These are phyloP conservation scores for Arabis alpina DNA, from an alignment of 345 rosid genomes.

Conservation along the genomic window DNA sequence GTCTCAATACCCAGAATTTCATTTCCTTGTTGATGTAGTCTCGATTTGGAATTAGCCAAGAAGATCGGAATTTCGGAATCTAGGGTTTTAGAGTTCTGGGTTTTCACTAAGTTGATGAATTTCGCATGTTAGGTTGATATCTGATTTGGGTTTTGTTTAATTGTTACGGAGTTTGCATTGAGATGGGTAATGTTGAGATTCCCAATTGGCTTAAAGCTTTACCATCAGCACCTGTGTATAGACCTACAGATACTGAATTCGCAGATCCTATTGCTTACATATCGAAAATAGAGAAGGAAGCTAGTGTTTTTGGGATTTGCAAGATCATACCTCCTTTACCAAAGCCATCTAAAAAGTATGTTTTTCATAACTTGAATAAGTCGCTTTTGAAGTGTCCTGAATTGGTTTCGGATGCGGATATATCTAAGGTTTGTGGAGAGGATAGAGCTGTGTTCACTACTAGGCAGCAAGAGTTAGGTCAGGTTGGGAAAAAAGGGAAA, in stretches of 20 bases:
- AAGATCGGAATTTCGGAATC: constrained; percentile 38
- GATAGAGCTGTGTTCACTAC: constrained; percentile 88
- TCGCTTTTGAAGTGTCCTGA: constrained; percentile 81
- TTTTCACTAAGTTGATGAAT: not conserved
- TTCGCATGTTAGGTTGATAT: constrained; percentile 1
- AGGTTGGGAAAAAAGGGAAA: constrained; percentile 57
- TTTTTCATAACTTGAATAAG: constrained; percentile 76
- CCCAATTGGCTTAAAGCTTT: constrained; percentile 86
- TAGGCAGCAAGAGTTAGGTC: constrained; percentile 96
- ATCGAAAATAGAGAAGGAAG: constrained; percentile 95
- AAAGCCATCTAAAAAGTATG: constrained; percentile 88
- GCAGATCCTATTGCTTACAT: constrained; percentile 98
- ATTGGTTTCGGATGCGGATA: constrained; percentile 51
- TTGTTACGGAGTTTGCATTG: constrained; percentile 23
- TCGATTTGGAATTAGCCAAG: not conserved
- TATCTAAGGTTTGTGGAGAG: constrained; percentile 50
- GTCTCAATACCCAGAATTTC: constrained; percentile 4
- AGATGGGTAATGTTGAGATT: constrained; percentile 87
- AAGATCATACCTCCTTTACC: constrained; percentile 97
- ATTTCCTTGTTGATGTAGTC: constrained; percentile 26
- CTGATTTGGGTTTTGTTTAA: constrained; percentile 12
- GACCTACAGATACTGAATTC: constrained; percentile 97
- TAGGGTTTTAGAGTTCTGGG: constrained; percentile 50
- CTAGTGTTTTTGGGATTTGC: constrained; percentile 92
- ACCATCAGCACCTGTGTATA: constrained; percentile 89